phyloP scores from a whole-genome alignment of 768 basidiomycete genomes.

The Cystobasidium tubakii region DNA sequence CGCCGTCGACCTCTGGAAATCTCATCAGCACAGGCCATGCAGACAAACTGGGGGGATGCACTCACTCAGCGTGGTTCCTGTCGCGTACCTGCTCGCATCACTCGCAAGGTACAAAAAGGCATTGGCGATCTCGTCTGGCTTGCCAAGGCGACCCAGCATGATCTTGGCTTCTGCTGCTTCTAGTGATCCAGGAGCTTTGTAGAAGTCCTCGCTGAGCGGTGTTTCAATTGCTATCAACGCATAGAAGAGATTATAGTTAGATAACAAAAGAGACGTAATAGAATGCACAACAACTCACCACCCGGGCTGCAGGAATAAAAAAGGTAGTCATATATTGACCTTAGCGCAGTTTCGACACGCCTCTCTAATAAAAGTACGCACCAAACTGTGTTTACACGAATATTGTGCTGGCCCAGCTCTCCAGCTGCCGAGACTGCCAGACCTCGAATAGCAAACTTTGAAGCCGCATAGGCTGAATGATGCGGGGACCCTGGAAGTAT shows the following conservation, averaged over 20 bases:
- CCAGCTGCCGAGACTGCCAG: slow-evolving; percentile 12
- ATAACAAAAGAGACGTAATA: too few species aligned
- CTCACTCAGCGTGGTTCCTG: background rate
- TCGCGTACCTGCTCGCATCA: background rate
- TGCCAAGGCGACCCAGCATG: background rate
- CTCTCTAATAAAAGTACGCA: too few species aligned
- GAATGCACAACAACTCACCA: too few species aligned
- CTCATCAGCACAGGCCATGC: background rate
- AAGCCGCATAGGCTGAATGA: background rate
- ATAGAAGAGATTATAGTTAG: too few species aligned
- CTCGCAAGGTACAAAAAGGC: background rate
- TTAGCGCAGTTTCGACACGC: too few species aligned
- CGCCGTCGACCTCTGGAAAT: background rate
- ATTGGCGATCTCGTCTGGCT: slow-evolving; percentile 19
- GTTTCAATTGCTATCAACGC: too few species aligned
- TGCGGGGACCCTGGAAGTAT: background rate
- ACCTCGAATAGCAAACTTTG: slow-evolving; percentile 28
- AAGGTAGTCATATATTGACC: too few species aligned
- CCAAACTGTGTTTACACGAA: slow-evolving; percentile 21
- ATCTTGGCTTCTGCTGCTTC: background rate
- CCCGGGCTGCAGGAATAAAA: too few species aligned
- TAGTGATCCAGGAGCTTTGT: too few species aligned
- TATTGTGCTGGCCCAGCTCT: slow-evolving; percentile 8
- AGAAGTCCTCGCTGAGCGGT: too few species aligned
- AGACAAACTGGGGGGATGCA: too few species aligned